Base-by-base conservation (phyloP, 1,284 basidiomycete genomes). In the Boletus semigastroideus region DNA sequence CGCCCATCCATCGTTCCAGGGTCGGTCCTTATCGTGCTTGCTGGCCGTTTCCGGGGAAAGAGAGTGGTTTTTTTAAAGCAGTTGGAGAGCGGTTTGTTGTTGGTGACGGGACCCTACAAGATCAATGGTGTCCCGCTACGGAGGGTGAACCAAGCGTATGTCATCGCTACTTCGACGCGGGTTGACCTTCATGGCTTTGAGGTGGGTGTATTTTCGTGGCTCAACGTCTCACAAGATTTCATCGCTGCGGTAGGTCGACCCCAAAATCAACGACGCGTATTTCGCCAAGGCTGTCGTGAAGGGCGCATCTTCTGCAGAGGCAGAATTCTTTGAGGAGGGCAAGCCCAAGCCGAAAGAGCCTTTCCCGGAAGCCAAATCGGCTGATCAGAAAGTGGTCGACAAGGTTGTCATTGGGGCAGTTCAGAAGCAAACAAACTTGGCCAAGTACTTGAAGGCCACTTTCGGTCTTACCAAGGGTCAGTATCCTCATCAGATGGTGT, bases 41-140 rank as follows among this genome's bases (percentile, higher is more conserved):
- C 96, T 61, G 97, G 97, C 69, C 92, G 96, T 70, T 99, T 95
- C 91, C 81, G 92, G 64, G 97, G 97, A 63, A 98, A 98, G 86
- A 87, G 97, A 48, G 97, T 99, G 61, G 94, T 99, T 53, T 97
- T 95, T 79, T 80, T 99, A 76, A 98, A 98, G 85, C 94, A 97
- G 80, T 79, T 99, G 72, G 84, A 84, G 65, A 93, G 90, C 61
- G 96, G 96, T 59, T 78, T 99, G 65, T 78, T 99, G 66, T 83
- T 99, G 74, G 94, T 99, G 67, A 96, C 94, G 47, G 97, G 97
- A 56, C 97, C 97, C 52, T 98, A 87, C 87, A 98, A 96, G 86
- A 71, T 99, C 73, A 99, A 99, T 78, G 97, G 97, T 74, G 97
- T 99, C 42, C 97, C 97, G 65, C 82, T 99, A 71, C 86, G 96